phyloP scores from a whole-genome alignment of 768 basidiomycete species.

The Mycena floridula region DNA sequence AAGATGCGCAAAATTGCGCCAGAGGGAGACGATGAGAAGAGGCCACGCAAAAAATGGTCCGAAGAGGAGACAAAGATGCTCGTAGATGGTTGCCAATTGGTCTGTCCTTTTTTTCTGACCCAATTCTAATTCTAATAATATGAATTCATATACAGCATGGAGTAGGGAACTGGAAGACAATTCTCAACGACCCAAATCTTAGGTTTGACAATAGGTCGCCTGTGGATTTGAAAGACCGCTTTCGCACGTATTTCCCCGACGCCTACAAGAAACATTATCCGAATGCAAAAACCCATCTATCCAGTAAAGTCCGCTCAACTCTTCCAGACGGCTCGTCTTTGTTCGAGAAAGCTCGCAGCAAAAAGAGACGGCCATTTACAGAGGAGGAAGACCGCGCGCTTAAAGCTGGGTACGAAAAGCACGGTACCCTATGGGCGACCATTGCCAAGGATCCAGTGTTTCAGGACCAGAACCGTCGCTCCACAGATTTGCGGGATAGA shows the following conservation, averaged over 20 bases:
- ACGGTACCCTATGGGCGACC: conserved; percentile 86
- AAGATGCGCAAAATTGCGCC: conserved; percentile 53
- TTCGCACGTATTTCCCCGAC: conserved; percentile 88
- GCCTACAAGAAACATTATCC: conserved; percentile 89
- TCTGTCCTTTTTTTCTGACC: conserved; percentile 31
- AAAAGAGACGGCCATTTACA: conserved; percentile 83
- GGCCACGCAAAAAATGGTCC: conserved; percentile 79
- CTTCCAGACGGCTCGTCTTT: conserved; percentile 80
- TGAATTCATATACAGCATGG: conserved; percentile 82
- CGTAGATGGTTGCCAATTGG: conserved; percentile 78
- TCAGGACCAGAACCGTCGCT: conserved; percentile 72
- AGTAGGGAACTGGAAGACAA: conserved; percentile 91
- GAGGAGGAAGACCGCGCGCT: conserved; percentile 81
- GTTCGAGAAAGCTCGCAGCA: conserved; percentile 80
- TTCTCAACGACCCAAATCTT: conserved; percentile 74
- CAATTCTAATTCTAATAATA: conserved; percentile 3
- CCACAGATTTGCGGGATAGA: conserved; percentile 79
- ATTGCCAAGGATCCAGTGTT: conserved; percentile 88
- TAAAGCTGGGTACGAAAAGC: conserved; percentile 80
- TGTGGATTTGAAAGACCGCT: conserved; percentile 91
- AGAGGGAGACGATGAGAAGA: conserved; percentile 47
- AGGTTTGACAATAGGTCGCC: conserved; percentile 79
- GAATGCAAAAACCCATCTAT: conserved; percentile 85
- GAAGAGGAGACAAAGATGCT: conserved; percentile 85
- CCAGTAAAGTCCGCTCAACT: conserved; percentile 74